Base-by-base conservation (phyloP, 225 moss, liverwort and hornwort genomes). In the Rhytidiadelphus loreus region DNA sequence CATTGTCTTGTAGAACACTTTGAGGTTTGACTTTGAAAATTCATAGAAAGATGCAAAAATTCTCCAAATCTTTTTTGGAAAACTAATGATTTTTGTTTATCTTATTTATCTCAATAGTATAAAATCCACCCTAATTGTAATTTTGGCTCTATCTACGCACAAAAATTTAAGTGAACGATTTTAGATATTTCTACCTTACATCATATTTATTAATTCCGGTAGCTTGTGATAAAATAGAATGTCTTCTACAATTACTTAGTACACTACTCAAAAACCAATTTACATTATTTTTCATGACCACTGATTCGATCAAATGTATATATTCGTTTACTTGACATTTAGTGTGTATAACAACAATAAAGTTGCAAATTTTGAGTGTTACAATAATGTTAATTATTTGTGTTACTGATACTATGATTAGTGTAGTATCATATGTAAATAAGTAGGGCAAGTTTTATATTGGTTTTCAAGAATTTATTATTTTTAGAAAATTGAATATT, bases 81-180 rank as follows among this genome's bases (percentile, higher is more conserved):
- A 64, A 16, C 35, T 33, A 6, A 64, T 19, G 5, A 64, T 18
- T 64, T 64, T 0, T 19, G 35, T 66, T 12, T 37, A 41, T 25
- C 4, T 41, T n/a, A n/a, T n/a, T n/a, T n/a, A n/a, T n/a, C n/a
- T n/a, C n/a, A 24, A 41, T 13, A 41, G 8, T 8, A 7, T n/a
- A 69, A 69, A 23, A 13, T 13, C 24, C 2, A 0, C 4, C n/a
- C 14, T 41, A 25, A 25, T 70, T 70, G 8, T 70, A 70, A 25
- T 25, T 70, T 41, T 41, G 41, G 11, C 8, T 41, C 8, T 23
- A 39, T 23, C 4, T 68, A 69, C 13, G 4, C 13, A 26, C 8
- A 43, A 8, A 26, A 43, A 1, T 25, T 15, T 0, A 41, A 14
- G 5, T 8, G 8, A 39, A 37, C 3, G 3, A 1, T 20, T 15